Conservation (phyloP, 2,329 filamentous ascomycete genomes). For the Metarhizium guizhouense region DNA sequence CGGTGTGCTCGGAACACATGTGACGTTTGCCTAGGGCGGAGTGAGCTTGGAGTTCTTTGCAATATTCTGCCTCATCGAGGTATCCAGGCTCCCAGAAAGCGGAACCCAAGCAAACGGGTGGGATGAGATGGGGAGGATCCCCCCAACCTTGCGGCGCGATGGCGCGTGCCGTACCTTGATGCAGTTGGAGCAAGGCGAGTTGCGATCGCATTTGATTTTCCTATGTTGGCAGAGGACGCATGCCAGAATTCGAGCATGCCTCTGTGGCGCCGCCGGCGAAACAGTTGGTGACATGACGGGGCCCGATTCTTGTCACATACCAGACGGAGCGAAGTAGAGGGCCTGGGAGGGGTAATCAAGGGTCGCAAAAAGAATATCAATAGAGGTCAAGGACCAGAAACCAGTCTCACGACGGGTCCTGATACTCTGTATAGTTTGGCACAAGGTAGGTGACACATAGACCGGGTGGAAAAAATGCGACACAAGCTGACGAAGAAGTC, state of each 20-base stretch:
- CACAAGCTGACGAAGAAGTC: not conserved
- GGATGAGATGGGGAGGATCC: not conserved
- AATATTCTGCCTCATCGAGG: not conserved
- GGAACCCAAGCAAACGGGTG: not conserved
- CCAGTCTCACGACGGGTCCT: not conserved
- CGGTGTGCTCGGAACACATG: slow-evolving; percentile 50
- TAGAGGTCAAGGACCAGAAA: not conserved
- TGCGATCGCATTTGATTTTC: slow-evolving; percentile 55
- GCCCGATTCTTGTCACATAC: slow-evolving; percentile 19
- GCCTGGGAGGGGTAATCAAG: not conserved
- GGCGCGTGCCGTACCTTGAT: slow-evolving; percentile 38
- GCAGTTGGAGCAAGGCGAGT: slow-evolving; percentile 51
- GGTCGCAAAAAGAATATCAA: not conserved
- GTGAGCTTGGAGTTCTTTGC: slow-evolving; percentile 7
- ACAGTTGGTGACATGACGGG: slow-evolving; percentile 23
- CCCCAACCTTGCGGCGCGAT: not conserved
- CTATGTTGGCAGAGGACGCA: slow-evolving; percentile 52
- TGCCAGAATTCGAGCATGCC: slow-evolving; percentile 38
- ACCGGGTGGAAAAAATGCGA: not conserved
- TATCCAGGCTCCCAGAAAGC: not conserved
- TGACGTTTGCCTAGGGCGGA: slow-evolving; percentile 42
- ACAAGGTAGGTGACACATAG: not conserved
- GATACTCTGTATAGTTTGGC: not conserved
- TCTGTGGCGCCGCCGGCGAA: slow-evolving; percentile 20
- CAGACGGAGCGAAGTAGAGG: slow-evolving; percentile 6